Evolutionary conservation across 2,329 filamentous ascomycete species (phyloP), one percentile per base, ranked within the genome.

Genomic region (Talaromyces islandicus): DNA sequence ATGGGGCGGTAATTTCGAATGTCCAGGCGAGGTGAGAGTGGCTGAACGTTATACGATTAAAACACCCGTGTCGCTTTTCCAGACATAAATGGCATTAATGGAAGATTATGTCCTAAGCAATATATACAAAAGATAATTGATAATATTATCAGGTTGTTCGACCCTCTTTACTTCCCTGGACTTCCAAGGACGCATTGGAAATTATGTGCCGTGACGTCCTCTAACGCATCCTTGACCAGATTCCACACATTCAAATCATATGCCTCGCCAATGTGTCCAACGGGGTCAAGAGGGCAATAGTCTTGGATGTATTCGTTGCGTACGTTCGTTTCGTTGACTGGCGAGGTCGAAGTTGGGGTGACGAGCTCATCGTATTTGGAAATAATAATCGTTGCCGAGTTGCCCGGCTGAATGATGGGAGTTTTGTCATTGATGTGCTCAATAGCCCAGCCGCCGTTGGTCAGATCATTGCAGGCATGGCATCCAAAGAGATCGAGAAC

Each of bases 161-260:
- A 21, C 19, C 19, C 43, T 46, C 4, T 46, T 52, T 61, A 58
- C 29, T 54, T 61, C 10, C 59, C 59, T 30, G 59, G 59, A 38
- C 59, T 61, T 14, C 59, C 59, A 38, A 61, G 24, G 11, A 61
- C 59, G 48, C 59, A 61, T n/a, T 14, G 12, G 30, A 61, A 61
- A 43, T 61, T 52, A 12, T 61, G 41, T 10, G 41, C 56, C 30
- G 59, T 61, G 29, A 58, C 56, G 25, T 64, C 66, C 54, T 73
- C 68, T 59, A 75, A 56, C 17, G 70, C 73, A 60, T 75, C 74
- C 62, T 68, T 69, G 12, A 75, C 72, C 67, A 75, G 53, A 58
- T 75, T 71, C 73, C 73, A 75, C 11, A 75, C 72, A 61, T 75
- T 74, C 62, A 69, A 48, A 62, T 75, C 73, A 64, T 74, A 75